Base-by-base conservation (phyloP, 1,284 basidiomycete species). In the Exobasidium cylindrosporum region DNA sequence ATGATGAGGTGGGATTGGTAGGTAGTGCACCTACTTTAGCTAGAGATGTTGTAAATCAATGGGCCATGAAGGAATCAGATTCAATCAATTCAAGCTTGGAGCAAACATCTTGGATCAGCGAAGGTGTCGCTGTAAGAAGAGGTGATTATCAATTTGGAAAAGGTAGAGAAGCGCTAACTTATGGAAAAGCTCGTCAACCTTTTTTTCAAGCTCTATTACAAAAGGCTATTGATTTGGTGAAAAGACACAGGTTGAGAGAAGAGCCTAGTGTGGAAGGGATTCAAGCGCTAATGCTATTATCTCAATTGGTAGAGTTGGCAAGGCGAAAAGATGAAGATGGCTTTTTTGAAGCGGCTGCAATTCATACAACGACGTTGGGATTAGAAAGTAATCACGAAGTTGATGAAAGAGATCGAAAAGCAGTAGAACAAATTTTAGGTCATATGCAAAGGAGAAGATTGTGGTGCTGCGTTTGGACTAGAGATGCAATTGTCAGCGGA, bases 191-290 rank as follows among this genome's bases (percentile, higher is more conserved):
- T n/a, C 63, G 76, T n/a, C 72, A 76, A 40, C 47, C 69, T 5
- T 73, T 73, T 57, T 74, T 68, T 60, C 73, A 73, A 30, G 59
- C 68, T 21, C 57, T 77, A 21, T 52, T 77, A 28, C 70, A 67
- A 26, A 68, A 70, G 14, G 73, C 70, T 5, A 62, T 77, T 17
- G 68, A 67, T 4, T 49, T 78, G 21, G 72, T 76, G 44, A 65
- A 77, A 64, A 73, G 69, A 60, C 65, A 78, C 63, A 63, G 77
- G 32, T 61, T 78, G 3, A 61, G 72, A 50, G 64, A 70, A 58
- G 69, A 64, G 52, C 67, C 70, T 1, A 68, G 66, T 23, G 57
- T 70, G 21, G 75, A 77, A 58, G 65, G 64, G 31, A 52, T 72
- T 23, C 66, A 68, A 49, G 54, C 67, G 0, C 63, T 78, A 21